Evolutionary conservation across 2,329 filamentous ascomycete species (phyloP), one percentile per base, ranked within the genome.

Genomic region (Ilyonectria mors-panacis): DNA sequence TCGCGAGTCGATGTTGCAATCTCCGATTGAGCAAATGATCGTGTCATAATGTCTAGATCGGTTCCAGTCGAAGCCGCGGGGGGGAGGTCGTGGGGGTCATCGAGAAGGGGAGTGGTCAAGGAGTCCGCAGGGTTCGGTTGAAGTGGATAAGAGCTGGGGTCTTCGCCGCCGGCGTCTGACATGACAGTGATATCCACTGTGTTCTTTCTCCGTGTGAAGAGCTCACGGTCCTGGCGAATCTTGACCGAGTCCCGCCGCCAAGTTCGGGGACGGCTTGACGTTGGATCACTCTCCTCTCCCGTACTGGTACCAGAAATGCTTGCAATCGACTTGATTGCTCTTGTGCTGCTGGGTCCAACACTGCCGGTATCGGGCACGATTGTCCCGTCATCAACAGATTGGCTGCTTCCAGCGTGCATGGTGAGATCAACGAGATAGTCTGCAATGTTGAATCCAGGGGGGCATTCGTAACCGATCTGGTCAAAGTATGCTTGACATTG

Each of bases 351-450:
- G 21, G 94, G 93, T 2, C 93, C 92, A 21, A 94, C 91, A 70
- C 90, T 92, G 2, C 88, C 84, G 3, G 86, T 88, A 70, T 93
- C 91, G 8, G 83, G 76, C 6, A 81, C 78, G 42, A 86, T 66
- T 10, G 83, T 80, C 15, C 87, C 88, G 62, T 91, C 89, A 37
- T 91, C 88, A 28, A 78, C 37, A 3, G 89, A 82, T 7, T 87
- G 83, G 21, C 85, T 88, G 50, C 87, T 85, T 65, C 93, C 89
- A 26, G 94, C 95, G 79, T 99, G 96, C 95, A 99, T 98, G 0
- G 96, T 98, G 45, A 99, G 86, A 79, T 99, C 96, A 33, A 99
- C 95, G 6, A 99, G 88, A 77, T 98, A 99, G 79, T 99, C 96
- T 4, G 96, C 96, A 80, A 99, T 98, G 77, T 99, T 99, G 87